Percentiles rank a stretch among this genome's conserved stretches.
Conservation (phyloP, 2,329 filamentous ascomycete genomes). For the Rhynchosporium secalis region DNA sequence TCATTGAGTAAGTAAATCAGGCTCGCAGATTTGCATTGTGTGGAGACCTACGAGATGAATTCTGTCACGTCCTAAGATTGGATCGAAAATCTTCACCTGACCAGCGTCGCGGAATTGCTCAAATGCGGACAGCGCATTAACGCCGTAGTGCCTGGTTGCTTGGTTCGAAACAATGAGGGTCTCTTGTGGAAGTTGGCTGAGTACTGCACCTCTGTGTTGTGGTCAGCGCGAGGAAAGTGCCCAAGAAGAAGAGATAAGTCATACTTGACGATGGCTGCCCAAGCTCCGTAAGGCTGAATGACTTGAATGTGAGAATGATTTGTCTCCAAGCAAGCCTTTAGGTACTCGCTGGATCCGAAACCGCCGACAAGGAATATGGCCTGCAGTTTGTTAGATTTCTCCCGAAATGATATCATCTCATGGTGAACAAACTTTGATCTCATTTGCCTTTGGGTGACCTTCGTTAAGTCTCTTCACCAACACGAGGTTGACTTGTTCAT, state of each 20-base stretch:
- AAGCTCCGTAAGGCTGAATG: constrained; percentile 29
- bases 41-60: background rate
- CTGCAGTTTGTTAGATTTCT: constrained; percentile 29
- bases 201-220: constrained; percentile 28
- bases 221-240: background rate
- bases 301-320: constrained; percentile 38
- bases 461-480: constrained; percentile 38
- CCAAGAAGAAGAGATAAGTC: background rate
- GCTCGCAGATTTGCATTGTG: too few relatives aligned
- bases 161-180: constrained; percentile 25
- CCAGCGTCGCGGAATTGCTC: constrained; percentile 18
- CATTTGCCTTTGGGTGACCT: constrained; percentile 46
- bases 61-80: background rate
- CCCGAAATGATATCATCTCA: background rate
- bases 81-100: constrained; percentile 10
- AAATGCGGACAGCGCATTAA: constrained; percentile 7
- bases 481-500: constrained; percentile 46
- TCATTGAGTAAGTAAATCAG: background rate
- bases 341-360: constrained; percentile 30
- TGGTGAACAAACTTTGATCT: constrained; percentile 42
- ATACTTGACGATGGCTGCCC: constrained; percentile 33
- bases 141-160: constrained; percentile 30
- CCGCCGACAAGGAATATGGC: constrained; percentile 34
- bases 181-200: constrained; percentile 24
- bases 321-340: constrained; percentile 44